phyloP scores from a whole-genome alignment of 2,329 filamentous ascomycete species.

The Pseudogymnoascus sp. region DNA sequence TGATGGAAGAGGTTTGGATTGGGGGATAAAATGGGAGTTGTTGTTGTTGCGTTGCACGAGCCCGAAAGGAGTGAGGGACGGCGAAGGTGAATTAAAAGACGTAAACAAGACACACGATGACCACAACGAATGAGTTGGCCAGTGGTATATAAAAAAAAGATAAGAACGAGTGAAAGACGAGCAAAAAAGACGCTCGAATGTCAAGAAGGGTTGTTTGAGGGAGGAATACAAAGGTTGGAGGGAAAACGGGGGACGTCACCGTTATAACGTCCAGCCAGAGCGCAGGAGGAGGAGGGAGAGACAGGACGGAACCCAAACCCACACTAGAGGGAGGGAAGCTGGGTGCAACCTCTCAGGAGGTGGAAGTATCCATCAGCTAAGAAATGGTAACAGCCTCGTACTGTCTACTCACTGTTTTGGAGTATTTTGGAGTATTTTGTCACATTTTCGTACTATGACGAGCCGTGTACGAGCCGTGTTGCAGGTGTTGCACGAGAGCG shows the following conservation, averaged over 20 bases:
- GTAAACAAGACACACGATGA: slow-evolving; percentile 2
- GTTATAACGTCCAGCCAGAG: background rate
- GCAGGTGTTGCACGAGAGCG: background rate
- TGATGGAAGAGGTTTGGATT: background rate
- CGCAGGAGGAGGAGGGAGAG: background rate
- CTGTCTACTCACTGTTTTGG: background rate
- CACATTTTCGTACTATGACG: background rate
- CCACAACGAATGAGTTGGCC: slow-evolving; percentile 5
- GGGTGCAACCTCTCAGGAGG: background rate
- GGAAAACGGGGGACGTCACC: slow-evolving; percentile 1
- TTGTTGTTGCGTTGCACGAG: background rate
- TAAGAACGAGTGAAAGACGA: slow-evolving; percentile 7
- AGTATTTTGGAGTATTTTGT: background rate
- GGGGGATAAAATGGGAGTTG: background rate
- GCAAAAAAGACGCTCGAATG: slow-evolving; percentile 6
- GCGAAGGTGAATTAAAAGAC: slow-evolving; percentile 7
- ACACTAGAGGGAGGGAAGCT: background rate
- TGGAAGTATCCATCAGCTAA: background rate
- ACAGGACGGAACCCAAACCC: background rate
- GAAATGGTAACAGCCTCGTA: background rate
- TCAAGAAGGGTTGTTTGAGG: background rate
- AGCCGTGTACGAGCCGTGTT: background rate
- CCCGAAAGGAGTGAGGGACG: slow-evolving; percentile 3
- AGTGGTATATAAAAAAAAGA: background rate
- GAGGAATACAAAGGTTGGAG: background rate